Evolutionary conservation across 1,139 yeast genomes (phyloP), one percentile per base, ranked within the genome.

Genomic region (Trichomonascaceae sp.): DNA sequence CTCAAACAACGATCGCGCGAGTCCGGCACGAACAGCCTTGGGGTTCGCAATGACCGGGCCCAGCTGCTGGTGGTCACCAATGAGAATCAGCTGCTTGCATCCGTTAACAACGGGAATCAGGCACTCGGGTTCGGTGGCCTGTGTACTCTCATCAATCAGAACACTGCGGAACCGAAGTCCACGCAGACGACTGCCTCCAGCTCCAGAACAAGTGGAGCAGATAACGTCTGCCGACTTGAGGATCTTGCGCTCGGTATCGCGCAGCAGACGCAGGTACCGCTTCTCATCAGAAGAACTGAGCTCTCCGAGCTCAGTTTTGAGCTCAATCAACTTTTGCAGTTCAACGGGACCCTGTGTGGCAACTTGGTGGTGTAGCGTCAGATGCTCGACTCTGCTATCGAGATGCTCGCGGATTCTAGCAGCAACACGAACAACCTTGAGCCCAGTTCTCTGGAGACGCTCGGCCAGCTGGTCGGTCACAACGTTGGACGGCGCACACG

Each of bases 401-500:
- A 46, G 35, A 26, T 48, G 43, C 30, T 85, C 95, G 41, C 93
- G 66, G 29, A 79, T 67, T 47, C 68, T 75, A 2, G 96, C 93
- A 9, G 76, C 68, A 30, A 85, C 48, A 47, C 96, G 66, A 13
- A 81, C 80, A 26, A 84, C 93, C 15, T 72, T 72, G 35, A 87
- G 57, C 0, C 93, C 93, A 25, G 82, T 57, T 8, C 56, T 51
- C 37, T 72, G 69, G 38, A 85, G 62, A 47, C 85, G 78, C 5
- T 68, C 69, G 2, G 95, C 85, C 38, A 87, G 65, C 59, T 87
- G 95, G 55, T 87, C 96, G 28, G 82, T 95, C 0, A 96, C 96
- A 36, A 87, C 89, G 57, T 87, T 87, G 15, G 95, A 84, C 13
- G 96, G 95, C 2, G 96, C 96, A 64, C 95, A 84, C 2, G 85